These are phyloP conservation scores for Metschnikowia cubensis DNA, from an alignment of 805 yeast species.

Conservation along the genomic window DNA sequence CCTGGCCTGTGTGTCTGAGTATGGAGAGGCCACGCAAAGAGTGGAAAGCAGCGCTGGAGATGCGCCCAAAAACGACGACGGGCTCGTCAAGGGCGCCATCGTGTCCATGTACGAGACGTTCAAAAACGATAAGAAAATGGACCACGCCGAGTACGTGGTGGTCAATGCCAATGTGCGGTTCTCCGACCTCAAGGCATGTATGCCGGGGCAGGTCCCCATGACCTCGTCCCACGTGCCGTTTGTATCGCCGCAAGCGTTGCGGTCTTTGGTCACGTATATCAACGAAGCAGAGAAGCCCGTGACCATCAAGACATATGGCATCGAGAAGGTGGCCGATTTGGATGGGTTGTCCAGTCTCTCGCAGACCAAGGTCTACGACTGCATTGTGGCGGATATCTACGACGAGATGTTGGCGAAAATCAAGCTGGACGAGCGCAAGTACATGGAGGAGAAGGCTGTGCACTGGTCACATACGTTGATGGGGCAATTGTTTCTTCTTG, in stretches of 20 bases:
- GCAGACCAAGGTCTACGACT: slow-evolving; percentile 47
- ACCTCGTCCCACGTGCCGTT: slow-evolving; percentile 51
- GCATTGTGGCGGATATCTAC: slow-evolving; percentile 52
- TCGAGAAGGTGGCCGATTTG: slow-evolving; percentile 39
- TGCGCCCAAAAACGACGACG: slow-evolving; percentile 15
- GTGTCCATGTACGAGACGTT: slow-evolving; percentile 42
- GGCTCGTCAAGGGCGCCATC: slow-evolving; percentile 36
- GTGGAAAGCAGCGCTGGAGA: not conserved
- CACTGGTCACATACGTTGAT: slow-evolving; percentile 60
- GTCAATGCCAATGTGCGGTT: slow-evolving; percentile 65
- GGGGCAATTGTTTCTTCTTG: slow-evolving; percentile 53
- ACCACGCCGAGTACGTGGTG: slow-evolving; percentile 48
- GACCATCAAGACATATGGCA: slow-evolving; percentile 36
- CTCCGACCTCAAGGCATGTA: slow-evolving; percentile 54
- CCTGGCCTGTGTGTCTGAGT: slow-evolving; percentile 20
- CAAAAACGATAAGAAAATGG: slow-evolving; percentile 8
- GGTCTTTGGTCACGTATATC: slow-evolving; percentile 58
- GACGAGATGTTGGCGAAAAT: slow-evolving; percentile 53
- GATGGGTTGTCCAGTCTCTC: slow-evolving; percentile 31
- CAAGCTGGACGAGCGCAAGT: slow-evolving; percentile 49
- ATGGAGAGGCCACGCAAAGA: slow-evolving; percentile 2
- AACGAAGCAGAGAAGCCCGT: slow-evolving; percentile 38
- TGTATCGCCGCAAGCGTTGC: slow-evolving; percentile 54
- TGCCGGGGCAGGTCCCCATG: slow-evolving; percentile 47
- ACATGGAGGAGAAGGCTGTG: slow-evolving; percentile 41